phyloP scores from a whole-genome alignment of 306 rosid genomes.

The Castanea sativa region DNA sequence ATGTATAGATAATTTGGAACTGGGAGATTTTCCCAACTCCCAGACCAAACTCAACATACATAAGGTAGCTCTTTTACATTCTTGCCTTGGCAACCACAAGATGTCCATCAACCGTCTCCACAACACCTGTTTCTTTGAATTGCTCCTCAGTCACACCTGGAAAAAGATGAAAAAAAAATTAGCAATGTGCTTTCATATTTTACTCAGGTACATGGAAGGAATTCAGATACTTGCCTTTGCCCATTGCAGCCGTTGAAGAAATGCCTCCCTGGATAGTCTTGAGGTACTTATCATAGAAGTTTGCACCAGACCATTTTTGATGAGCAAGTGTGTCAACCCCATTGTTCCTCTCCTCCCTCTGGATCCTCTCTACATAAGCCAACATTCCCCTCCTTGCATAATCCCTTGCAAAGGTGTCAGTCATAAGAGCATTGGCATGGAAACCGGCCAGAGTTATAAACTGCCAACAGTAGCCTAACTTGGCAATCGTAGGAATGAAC shows the following conservation, averaged over 20 bases:
- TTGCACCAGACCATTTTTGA: conserved; percentile 99
- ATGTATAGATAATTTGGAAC: not conserved
- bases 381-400: conserved; percentile 84
- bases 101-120: conserved; percentile 46
- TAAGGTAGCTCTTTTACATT: conserved; percentile 38
- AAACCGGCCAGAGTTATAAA: conserved; percentile 88
- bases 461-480: conserved; percentile 88
- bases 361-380: conserved; percentile 92
- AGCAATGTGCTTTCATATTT: not conserved
- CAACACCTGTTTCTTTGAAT: conserved; percentile 76
- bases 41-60: not conserved
- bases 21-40: not conserved
- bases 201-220: not conserved
- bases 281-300: conserved; percentile 84
- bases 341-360: conserved; percentile 91
- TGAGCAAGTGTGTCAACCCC: conserved; percentile 97
- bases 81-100: conserved; percentile 79
- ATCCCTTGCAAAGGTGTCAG: conserved; percentile 74
- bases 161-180: not conserved
- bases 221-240: conserved; percentile 56
- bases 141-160: conserved; percentile 98
- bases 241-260: conserved; percentile 98
- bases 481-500: conserved; percentile 79
- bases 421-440: conserved; percentile 78
- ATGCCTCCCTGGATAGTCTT: conserved; percentile 97